Conservation (phyloP, 441 rosid genomes). For the Adansonia gregorii region DNA sequence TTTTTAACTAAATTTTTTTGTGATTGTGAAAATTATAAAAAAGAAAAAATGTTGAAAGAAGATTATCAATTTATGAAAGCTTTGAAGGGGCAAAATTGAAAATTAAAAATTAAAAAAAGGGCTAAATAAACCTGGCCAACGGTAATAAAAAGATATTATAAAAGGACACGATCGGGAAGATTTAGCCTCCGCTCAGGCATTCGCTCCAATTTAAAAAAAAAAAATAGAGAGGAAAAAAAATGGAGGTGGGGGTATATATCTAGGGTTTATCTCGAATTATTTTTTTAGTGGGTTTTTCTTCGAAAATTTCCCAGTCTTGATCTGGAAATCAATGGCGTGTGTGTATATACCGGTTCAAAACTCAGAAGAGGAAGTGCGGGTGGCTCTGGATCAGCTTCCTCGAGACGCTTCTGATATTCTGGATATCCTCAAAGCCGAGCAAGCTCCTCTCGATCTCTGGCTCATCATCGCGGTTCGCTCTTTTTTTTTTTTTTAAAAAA, state of each 20-base stretch:
- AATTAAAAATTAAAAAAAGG: too few species aligned
- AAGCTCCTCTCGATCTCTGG: slow-evolving; percentile 99
- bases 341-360: slow-evolving; percentile 97
- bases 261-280: slow-evolving; percentile 24
- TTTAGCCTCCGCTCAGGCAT: neutral
- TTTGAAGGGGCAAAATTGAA: too few species aligned
- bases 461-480: slow-evolving; percentile 80
- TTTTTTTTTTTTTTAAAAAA: too few species aligned
- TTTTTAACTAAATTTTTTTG: too few species aligned
- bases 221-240: neutral
- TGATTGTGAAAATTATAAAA: too few species aligned
- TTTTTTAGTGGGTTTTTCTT: neutral
- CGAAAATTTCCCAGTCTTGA: neutral
- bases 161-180: neutral
- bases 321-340: slow-evolving; percentile 61
- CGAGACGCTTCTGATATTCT: slow-evolving; percentile 95
- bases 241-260: neutral
- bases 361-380: slow-evolving; percentile 96
- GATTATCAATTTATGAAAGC: too few species aligned
- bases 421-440: slow-evolving; percentile 95
- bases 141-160: too few species aligned
- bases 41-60: too few species aligned
- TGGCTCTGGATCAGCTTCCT: slow-evolving; percentile 94
- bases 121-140: neutral
- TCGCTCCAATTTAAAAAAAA: neutral